phyloP scores from a whole-genome alignment of 2,329 filamentous ascomycete genomes.

The Apiospora malaysiana region DNA sequence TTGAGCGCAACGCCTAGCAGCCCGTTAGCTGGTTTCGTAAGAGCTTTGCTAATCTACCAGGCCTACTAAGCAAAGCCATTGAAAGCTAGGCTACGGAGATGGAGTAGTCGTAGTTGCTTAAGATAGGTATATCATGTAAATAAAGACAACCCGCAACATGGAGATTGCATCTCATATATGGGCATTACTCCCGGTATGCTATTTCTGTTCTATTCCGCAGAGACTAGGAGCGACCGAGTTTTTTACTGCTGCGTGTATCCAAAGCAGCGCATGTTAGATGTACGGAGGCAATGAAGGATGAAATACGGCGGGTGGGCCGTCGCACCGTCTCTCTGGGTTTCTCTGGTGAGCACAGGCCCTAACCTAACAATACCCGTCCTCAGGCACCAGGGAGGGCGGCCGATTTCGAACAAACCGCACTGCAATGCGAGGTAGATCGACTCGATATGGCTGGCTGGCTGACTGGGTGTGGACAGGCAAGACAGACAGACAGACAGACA shows the following conservation, averaged over 20 bases:
- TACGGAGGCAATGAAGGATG: neutral
- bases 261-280: neutral
- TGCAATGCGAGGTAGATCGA: neutral
- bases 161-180: neutral
- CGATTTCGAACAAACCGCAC: neutral
- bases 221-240: neutral
- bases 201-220: neutral
- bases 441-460: constrained; percentile 10
- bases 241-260: neutral
- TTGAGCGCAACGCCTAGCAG: neutral
- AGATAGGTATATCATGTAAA: neutral
- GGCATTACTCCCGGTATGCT: neutral
- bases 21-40: neutral
- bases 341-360: neutral
- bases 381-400: neutral
- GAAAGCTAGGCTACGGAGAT: neutral
- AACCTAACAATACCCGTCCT: neutral
- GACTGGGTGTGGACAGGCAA: neutral
- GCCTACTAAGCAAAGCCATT: neutral
- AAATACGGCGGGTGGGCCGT: neutral
- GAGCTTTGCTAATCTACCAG: neutral
- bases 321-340: neutral
- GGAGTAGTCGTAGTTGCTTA: no score
- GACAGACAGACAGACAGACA: neutral
- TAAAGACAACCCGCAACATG: neutral